phyloP scores from a whole-genome alignment of 768 basidiomycete species.

The Agrocybe pediades region DNA sequence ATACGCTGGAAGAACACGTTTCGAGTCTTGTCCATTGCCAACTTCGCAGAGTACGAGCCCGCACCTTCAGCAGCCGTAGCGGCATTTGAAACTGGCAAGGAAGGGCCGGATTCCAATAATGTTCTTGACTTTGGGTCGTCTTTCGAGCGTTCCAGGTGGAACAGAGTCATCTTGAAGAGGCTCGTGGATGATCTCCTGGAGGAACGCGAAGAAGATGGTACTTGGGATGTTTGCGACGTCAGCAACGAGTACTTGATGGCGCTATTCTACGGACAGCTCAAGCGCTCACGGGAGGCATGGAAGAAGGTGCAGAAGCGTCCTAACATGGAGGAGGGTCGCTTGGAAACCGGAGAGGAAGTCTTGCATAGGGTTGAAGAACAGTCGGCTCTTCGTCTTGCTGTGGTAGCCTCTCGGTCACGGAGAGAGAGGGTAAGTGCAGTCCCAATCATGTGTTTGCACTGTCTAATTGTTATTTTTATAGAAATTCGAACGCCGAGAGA shows the following conservation, averaged over 20 bases:
- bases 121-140: not conserved
- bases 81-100: not conserved
- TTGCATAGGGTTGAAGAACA: not conserved
- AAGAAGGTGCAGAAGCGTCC: not conserved
- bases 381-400: not conserved
- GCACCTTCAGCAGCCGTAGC: not conserved
- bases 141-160: not conserved
- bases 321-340: not conserved
- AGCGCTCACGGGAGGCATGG: slow-evolving; percentile 1
- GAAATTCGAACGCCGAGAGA: not conserved
- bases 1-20: not conserved
- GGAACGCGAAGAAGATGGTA: not conserved
- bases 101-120: not conserved
- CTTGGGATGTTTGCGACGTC: not conserved
- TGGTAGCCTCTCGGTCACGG: not conserved
- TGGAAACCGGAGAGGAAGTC: not conserved
- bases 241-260: not conserved
- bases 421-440: not conserved
- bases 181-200: not conserved
- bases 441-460: not conserved
- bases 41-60: not conserved
- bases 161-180: not conserved
- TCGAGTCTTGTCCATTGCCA: not conserved
- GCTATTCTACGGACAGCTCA: slow-evolving; percentile 1
- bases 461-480: not conserved